Evolutionary conservation across 129 eudicot species (phyloP).

Genomic region (Chrysanthemum seticuspe): DNA sequence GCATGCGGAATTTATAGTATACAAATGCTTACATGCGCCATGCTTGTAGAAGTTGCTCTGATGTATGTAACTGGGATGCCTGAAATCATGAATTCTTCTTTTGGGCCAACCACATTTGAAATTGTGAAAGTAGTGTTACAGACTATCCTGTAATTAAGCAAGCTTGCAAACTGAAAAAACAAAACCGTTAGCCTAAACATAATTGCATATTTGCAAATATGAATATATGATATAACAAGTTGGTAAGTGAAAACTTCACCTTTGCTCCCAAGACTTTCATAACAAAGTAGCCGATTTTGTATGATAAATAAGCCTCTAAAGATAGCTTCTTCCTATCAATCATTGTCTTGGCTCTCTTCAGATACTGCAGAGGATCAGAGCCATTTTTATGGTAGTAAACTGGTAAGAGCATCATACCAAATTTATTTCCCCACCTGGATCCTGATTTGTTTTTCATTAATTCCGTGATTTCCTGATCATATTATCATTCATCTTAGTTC

Average conservation of each 20-base stretch:
- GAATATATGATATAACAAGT: neutral
- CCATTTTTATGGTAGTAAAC: slow-evolving; percentile 46
- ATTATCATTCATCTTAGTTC: neutral
- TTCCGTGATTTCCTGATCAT: slow-evolving; percentile 53
- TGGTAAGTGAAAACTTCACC: slow-evolving; percentile 33
- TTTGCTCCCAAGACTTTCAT: slow-evolving; percentile 57
- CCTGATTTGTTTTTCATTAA: slow-evolving; percentile 44
- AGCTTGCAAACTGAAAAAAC: slow-evolving; percentile 50
- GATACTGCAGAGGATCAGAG: slow-evolving; percentile 53
- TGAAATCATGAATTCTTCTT: slow-evolving; percentile 51
- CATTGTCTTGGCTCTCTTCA: slow-evolving; percentile 66
- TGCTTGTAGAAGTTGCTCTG: slow-evolving; percentile 50
- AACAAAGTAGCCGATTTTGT: slow-evolving; percentile 43
- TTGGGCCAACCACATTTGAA: slow-evolving; percentile 78
- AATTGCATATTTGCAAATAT: neutral
- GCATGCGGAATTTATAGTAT: neutral
- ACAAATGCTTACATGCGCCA: slow-evolving; percentile 60
- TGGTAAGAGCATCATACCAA: slow-evolving; percentile 73
- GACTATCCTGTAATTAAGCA: slow-evolving; percentile 55
- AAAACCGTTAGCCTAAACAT: neutral
- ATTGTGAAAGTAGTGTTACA: slow-evolving; percentile 73
- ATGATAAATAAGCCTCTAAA: slow-evolving; percentile 59
- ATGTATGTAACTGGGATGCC: slow-evolving; percentile 62
- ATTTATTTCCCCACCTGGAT: slow-evolving; percentile 76
- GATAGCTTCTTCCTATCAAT: slow-evolving; percentile 80